Evolutionary conservation across 2,329 filamentous ascomycete species (phyloP).

Genomic region (Fusarium torreyae): DNA sequence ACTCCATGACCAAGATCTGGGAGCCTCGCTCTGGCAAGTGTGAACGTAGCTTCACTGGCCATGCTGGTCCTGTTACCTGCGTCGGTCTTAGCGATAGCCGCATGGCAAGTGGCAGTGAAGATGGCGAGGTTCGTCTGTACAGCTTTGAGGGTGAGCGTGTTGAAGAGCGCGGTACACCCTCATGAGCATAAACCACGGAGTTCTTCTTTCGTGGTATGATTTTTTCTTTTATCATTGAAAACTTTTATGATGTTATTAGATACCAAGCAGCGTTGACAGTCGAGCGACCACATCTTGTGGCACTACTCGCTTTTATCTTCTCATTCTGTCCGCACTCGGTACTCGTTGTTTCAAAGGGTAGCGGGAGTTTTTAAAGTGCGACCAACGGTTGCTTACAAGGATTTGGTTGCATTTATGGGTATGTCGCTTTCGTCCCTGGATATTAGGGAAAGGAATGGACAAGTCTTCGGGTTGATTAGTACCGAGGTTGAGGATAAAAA

Average conservation of each 20-base stretch:
- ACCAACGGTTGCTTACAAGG: constrained; percentile 1
- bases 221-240: constrained; percentile 7
- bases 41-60: constrained; percentile 92
- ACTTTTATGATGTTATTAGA: constrained; percentile 20
- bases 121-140: constrained; percentile 90
- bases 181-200: constrained; percentile 51
- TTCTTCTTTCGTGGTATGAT: neutral
- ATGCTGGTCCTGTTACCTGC: constrained; percentile 92
- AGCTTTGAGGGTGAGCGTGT: constrained; percentile 74
- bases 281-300: constrained; percentile 1
- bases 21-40: constrained; percentile 92
- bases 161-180: constrained; percentile 67
- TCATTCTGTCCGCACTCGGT: neutral
- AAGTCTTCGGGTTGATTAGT: constrained; percentile 16
- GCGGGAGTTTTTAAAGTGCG: constrained; percentile 31
- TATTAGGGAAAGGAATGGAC: constrained; percentile 1
- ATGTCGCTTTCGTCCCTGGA: constrained; percentile 6
- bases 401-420: constrained; percentile 23
- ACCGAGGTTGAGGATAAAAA: constrained; percentile 24
- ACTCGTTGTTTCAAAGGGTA: constrained; percentile 23
- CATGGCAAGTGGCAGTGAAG: constrained; percentile 93
- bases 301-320: constrained; percentile 6
- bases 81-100: constrained; percentile 91
- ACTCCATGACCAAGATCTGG: constrained; percentile 95
- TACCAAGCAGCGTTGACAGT: constrained; percentile 13